Evolutionary conservation across 83 land plant genomes (phyloP), one percentile per base, ranked within the genome.

Genomic region (Diphasiastrum complanatum): DNA sequence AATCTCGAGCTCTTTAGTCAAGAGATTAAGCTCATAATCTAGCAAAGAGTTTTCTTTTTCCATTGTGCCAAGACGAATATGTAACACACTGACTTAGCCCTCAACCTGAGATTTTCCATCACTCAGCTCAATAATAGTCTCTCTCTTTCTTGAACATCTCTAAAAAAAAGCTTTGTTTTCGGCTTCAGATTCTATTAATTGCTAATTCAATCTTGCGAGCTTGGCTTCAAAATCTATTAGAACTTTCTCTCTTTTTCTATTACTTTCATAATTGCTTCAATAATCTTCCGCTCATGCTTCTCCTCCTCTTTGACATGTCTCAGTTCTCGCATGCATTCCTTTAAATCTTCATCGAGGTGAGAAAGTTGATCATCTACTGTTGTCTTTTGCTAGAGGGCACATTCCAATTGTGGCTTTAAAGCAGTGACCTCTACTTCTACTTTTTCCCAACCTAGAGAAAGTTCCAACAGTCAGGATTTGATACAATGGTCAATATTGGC

Each of bases 301-400:
- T 79, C 61, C 47, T 91, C 93, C 71, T 91, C 93, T 60, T 83
- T 72, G 35, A 81, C 66, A 62, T 71, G 78, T 27, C 91, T 62
- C 30, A 86, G 80, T 63, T 89, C 83, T 60, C 82, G 70, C 91
- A 85, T 85, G 73, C 91, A 89, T 64, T 89, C 96, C 56, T 85
- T 85, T 22, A 89, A 76, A 14, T 91, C 96, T 28, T 80, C 88
- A 81, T 89, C 87, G 47, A 85, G 64, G 63, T 89, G 95, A 10
- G 86, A 43, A 38, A 83, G 81, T n/a, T 85, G 75, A 40, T 87
- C 93, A 61, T 91, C 97, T 30, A 78, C 76, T 51, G 81, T 73
- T 30, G 77, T 73, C 71, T 81, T 89, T 34, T 65, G 63, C 23
- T 81, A 77, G 12, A 80, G 70, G 2, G 76, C 82, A 50, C 75